Evolutionary conservation across 441 rosid genomes (phyloP), one percentile per base, ranked within the genome.

Genomic region (Gossypium davidsonii): DNA sequence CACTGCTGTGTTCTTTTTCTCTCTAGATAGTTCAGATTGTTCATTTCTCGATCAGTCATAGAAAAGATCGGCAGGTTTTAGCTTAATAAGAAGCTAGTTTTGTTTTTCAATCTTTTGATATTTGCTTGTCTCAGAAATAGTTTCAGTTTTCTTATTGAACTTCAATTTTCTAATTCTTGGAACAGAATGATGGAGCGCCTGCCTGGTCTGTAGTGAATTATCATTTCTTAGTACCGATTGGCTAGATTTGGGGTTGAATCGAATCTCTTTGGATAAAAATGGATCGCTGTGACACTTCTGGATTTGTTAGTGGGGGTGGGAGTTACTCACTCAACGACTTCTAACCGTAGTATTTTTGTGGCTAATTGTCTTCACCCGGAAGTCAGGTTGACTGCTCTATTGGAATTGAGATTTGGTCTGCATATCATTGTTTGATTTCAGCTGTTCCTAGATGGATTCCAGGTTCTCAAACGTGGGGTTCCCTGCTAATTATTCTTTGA

Each of bases 281-380:
- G 98, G 98, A 93, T 79, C 91, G 98, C 34, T 79, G 88, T 20
- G 59, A 55, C 25, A 55, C 59, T 7, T 93, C 97, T 70, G 98
- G 98, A 77, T 93, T 93, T 58, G 98, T 93, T 57, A 93, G 98
- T 74, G 98, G 98, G 58, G 98, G 93, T 73, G 81, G 88, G 71
- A 78, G 80, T 76, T 82, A 74, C 80, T 75, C 82, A 72, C 82
- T 60, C 60, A 64, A 76, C 70, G 86, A 77, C 52, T 26, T 80
- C 73, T 85, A 83, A 84, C 79, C 75, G 37, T 77, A 74, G 78
- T 34, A 34, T 67, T 83, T 83, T 81, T 17, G 25, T 55, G 59
- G 59, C 59, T 82, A 78, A 59, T 78, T 82, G 78, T 79, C 82
- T 67, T 46, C 78, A 11, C 84, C 88, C 81, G 82, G 92, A 89